Evolutionary conservation across 129 eudicot species (phyloP).

Genomic region (Flaveria bidentis): DNA sequence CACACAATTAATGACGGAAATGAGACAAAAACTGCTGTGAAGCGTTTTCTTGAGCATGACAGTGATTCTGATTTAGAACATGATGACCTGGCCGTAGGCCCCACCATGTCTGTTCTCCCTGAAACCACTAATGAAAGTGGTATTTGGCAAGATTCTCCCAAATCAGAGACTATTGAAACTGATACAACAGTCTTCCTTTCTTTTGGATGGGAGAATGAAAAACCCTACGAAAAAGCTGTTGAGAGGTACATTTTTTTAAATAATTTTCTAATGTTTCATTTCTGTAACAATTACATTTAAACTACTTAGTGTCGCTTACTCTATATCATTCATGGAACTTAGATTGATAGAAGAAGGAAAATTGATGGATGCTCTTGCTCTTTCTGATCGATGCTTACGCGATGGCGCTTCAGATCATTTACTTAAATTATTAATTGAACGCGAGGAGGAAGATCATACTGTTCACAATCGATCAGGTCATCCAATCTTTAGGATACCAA

Average conservation of each 20-base stretch:
- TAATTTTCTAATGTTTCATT: not conserved
- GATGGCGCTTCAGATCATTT: constrained; percentile 88
- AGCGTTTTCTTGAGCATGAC: constrained; percentile 82
- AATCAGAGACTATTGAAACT: constrained; percentile 53
- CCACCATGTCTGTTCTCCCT: constrained; percentile 39
- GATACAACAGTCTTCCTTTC: constrained; percentile 75
- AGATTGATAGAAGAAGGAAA: constrained; percentile 94
- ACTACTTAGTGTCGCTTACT: constrained; percentile 21
- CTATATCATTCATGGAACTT: constrained; percentile 17
- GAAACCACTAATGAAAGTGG: constrained; percentile 55
- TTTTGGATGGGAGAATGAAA: constrained; percentile 96
- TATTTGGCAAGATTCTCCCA: constrained; percentile 54
- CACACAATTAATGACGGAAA: constrained; percentile 41
- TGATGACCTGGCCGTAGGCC: constrained; percentile 63
- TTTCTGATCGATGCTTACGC: constrained; percentile 91
- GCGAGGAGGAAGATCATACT: constrained; percentile 58
- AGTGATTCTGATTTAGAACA: constrained; percentile 82
- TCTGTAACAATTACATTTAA: not conserved
- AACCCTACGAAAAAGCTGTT: constrained; percentile 89
- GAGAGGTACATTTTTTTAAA: constrained; percentile 49
- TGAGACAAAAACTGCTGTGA: constrained; percentile 55
- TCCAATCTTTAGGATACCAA: constrained; percentile 49
- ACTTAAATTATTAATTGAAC: constrained; percentile 80
- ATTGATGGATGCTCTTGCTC: constrained; percentile 95
- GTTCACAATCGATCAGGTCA: constrained; percentile 42